Conservation (phyloP, 208 protist genomes). For the Wallacemonas sp. region DNA sequence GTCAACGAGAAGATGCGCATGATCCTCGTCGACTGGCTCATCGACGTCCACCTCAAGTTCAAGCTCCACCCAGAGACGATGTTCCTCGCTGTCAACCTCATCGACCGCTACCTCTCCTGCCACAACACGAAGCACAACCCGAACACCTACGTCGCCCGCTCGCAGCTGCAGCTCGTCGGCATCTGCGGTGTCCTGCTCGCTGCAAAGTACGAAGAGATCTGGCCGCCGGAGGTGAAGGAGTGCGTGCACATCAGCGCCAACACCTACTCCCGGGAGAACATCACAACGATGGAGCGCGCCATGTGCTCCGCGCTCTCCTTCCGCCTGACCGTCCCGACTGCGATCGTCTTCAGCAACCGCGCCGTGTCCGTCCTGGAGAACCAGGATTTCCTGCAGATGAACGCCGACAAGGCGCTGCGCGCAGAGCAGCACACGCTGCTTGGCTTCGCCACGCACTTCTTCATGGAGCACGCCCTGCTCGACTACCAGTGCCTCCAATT, state of each 20-base stretch:
- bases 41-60: constrained; percentile 98
- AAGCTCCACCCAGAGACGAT: constrained; percentile 97
- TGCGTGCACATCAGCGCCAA: constrained; percentile 95
- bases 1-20: constrained; percentile 97
- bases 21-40: constrained; percentile 98
- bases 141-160: constrained; percentile 55
- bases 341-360: constrained; percentile 84
- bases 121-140: constrained; percentile 68
- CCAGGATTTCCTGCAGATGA: constrained; percentile 34
- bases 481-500: constrained; percentile 93
- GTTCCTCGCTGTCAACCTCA: constrained; percentile 96
- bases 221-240: constrained; percentile 92
- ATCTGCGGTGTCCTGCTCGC: constrained; percentile 88
- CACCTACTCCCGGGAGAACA: constrained; percentile 92
- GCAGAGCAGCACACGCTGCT: constrained; percentile 35
- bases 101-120: constrained; percentile 94
- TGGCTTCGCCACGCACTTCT: constrained; percentile 78
- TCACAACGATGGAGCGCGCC: constrained; percentile 89
- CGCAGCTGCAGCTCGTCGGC: constrained; percentile 97
- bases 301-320: constrained; percentile 86
- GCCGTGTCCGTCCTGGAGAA: constrained; percentile 74
- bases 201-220: constrained; percentile 96
- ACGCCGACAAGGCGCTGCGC: constrained; percentile 41
- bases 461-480: constrained; percentile 82
- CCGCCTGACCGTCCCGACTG: constrained; percentile 88